Conservation (phyloP, 805 yeast genomes). For the Diddensiella transvaalensis region DNA sequence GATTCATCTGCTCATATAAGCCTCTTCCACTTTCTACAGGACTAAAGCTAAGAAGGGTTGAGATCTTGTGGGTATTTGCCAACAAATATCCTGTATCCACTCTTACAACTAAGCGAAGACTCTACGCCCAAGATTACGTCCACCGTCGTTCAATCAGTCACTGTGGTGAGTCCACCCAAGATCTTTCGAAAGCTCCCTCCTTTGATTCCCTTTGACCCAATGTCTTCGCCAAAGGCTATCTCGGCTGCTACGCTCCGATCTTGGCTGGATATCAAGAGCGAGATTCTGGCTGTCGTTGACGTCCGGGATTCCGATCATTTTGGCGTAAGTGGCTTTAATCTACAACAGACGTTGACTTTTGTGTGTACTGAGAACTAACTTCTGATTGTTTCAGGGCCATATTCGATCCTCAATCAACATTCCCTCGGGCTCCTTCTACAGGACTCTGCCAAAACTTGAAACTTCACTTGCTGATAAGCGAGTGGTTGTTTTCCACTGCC, state of each 20-base stretch:
- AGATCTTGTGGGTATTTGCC: too few relatives aligned
- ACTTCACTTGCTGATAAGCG: constrained; percentile 36
- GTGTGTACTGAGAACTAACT: neutral
- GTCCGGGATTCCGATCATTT: constrained; percentile 80
- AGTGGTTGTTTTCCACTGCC: constrained; percentile 84
- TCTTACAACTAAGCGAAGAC: too few relatives aligned
- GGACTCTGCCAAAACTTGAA: constrained; percentile 39
- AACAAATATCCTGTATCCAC: too few relatives aligned
- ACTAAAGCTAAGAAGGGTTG: too few relatives aligned
- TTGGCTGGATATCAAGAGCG: constrained; percentile 28
- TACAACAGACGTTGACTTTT: neutral
- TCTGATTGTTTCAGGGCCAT: constrained; percentile 52
- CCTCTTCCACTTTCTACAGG: too few relatives aligned
- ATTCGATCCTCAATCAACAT: constrained; percentile 52
- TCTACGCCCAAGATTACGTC: too few relatives aligned
- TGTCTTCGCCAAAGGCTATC: constrained; percentile 1
- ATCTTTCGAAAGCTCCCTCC: neutral
- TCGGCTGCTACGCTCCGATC: constrained; percentile 24
- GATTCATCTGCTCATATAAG: too few relatives aligned
- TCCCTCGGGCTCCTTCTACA: constrained; percentile 48
- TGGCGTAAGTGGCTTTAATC: constrained; percentile 57
- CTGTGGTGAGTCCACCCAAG: constrained; percentile 1
- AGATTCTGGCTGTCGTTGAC: constrained; percentile 55
- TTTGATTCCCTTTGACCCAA: constrained; percentile 1
- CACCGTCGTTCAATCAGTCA: neutral